Evolutionary conservation across 139 green algal species (phyloP).

Genomic region (Picochlorum sp.): DNA sequence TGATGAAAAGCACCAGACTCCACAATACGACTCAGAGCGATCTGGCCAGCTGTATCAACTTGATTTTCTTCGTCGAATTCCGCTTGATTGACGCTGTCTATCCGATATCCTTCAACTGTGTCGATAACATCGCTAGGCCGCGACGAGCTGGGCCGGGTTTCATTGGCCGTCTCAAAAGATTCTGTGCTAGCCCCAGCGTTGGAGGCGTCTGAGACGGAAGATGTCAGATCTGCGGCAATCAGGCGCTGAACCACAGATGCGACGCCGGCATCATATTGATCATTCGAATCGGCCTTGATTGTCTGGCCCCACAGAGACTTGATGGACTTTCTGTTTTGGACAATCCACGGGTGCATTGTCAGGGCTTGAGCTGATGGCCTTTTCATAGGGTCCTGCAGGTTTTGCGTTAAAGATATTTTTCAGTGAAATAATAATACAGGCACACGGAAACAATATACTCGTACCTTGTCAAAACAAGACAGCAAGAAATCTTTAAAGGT

Average conservation of each 20-base stretch:
- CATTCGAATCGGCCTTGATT: neutral
- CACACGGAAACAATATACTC: slow-evolving; percentile 4
- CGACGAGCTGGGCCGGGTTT: neutral
- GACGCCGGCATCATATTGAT: neutral
- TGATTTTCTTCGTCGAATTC: too few relatives aligned
- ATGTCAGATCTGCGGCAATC: neutral
- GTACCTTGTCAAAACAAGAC: slow-evolving; percentile 85
- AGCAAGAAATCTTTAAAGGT: slow-evolving; percentile 78
- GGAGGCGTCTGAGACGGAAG: neutral
- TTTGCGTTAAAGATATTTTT: neutral
- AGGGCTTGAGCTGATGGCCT: slow-evolving; percentile 65
- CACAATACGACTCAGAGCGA: too few relatives aligned
- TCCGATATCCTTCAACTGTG: too few relatives aligned
- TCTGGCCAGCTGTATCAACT: too few relatives aligned
- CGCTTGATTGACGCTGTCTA: too few relatives aligned
- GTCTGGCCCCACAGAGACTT: slow-evolving; percentile 48
- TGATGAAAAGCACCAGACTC: too few relatives aligned
- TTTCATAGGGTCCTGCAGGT: slow-evolving; percentile 64
- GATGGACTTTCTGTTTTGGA: slow-evolving; percentile 58
- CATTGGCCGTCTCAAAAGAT: neutral
- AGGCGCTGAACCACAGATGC: neutral
- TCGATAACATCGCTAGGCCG: too few relatives aligned
- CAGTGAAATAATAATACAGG: neutral
- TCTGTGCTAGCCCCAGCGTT: neutral
- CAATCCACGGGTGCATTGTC: slow-evolving; percentile 82